Conservation (phyloP, 768 basidiomycete genomes). For the Mycena sanguinolenta region DNA sequence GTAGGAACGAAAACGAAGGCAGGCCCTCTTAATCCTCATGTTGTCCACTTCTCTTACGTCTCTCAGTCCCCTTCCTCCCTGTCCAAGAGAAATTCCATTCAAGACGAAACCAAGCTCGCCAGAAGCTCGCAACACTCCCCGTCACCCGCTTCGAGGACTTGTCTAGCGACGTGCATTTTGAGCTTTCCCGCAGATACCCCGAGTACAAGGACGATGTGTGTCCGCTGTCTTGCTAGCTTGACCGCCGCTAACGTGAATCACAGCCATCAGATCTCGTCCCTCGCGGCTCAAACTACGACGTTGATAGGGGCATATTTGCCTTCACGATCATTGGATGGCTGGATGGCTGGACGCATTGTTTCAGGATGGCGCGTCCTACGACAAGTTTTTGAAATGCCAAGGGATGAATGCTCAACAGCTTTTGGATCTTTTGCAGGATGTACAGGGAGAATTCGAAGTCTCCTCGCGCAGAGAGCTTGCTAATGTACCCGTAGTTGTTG, state of each 20-base stretch:
- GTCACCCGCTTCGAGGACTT: conserved; percentile 92
- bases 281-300: conserved; percentile 74
- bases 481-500: neutral
- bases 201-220: conserved; percentile 93
- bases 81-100: conserved; percentile 96
- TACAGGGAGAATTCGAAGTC: neutral
- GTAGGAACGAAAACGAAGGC: conserved; percentile 84
- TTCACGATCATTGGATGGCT: no score
- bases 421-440: neutral
- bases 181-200: conserved; percentile 92
- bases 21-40: conserved; percentile 38
- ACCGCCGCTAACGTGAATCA: conserved; percentile 32
- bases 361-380: no score
- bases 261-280: conserved; percentile 63
- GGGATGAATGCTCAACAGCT: neutral
- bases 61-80: conserved; percentile 88
- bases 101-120: conserved; percentile 97
- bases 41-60: conserved; percentile 32
- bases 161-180: conserved; percentile 95
- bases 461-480: neutral
- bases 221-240: conserved; percentile 32
- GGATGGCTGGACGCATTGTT: no score
- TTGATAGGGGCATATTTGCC: no score
- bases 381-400: neutral
- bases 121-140: conserved; percentile 95